Evolutionary conservation across 2,329 filamentous ascomycete species (phyloP).

Genomic region (Monilinia polystroma): DNA sequence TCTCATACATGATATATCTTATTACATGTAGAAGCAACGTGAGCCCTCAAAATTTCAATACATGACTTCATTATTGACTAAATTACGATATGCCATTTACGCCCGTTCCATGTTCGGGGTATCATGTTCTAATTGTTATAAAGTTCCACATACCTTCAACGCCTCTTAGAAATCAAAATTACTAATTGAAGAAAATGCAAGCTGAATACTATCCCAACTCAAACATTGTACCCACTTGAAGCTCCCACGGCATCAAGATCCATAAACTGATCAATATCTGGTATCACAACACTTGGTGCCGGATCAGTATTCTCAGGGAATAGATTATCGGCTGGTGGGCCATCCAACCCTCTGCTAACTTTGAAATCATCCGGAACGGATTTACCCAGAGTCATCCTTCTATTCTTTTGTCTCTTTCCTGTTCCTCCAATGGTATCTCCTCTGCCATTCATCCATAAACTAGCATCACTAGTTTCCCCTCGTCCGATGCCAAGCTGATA

Average conservation of each 20-base stretch:
- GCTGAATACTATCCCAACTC: neutral
- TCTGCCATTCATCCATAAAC: slow-evolving; percentile 49
- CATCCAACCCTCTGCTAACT: slow-evolving; percentile 41
- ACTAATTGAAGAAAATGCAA: neutral
- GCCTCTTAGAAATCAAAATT: neutral
- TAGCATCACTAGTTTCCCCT: slow-evolving; percentile 44
- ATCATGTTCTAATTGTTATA: neutral
- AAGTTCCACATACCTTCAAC: neutral
- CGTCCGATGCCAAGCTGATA: slow-evolving; percentile 40
- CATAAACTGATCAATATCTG: slow-evolving; percentile 29
- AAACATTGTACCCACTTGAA: slow-evolving; percentile 15
- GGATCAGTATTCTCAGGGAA: slow-evolving; percentile 34
- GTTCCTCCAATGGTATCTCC: slow-evolving; percentile 42
- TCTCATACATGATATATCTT: no score
- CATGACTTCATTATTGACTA: neutral
- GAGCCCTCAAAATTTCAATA: neutral
- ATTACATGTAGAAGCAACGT: neutral
- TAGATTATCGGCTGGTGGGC: slow-evolving; percentile 32
- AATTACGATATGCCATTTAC: slow-evolving; percentile 7
- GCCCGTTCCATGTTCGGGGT: slow-evolving; percentile 11
- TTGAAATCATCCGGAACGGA: slow-evolving; percentile 41
- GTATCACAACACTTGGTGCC: neutral
- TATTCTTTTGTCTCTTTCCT: slow-evolving; percentile 38
- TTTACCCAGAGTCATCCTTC: slow-evolving; percentile 39
- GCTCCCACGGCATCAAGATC: slow-evolving; percentile 23